These are phyloP conservation scores for Cutaneotrichosporon cutaneum DNA, from an alignment of 1,284 basidiomycete species.

Conservation along the genomic window DNA sequence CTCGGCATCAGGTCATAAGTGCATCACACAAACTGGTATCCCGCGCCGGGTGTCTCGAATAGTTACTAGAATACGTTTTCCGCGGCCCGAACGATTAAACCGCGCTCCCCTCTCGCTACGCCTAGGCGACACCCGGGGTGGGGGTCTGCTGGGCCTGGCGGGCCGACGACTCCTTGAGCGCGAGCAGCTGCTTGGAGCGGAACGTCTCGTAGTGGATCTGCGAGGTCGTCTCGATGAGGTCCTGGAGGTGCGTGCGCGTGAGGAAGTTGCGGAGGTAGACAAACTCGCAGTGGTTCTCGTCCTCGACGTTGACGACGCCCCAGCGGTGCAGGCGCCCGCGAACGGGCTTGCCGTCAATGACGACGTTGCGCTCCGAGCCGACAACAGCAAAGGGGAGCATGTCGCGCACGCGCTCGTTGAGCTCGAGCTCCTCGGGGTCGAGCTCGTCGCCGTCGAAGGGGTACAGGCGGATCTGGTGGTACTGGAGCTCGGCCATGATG, in stretches of 20 bases:
- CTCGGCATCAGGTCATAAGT: conserved; percentile 21
- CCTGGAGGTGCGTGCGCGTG: conserved; percentile 86
- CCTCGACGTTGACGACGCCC: conserved; percentile 98
- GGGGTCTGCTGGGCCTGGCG: conserved; percentile 37
- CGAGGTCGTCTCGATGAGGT: conserved; percentile 96
- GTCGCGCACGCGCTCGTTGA: conserved; percentile 88
- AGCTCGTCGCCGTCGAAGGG: conserved; percentile 97
- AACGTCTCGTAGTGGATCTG: conserved; percentile 99
- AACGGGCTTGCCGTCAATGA: conserved; percentile 93
- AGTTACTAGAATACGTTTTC: conserved; percentile 10
- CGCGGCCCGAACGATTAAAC: conserved; percentile 2
- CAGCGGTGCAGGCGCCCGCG: conserved; percentile 95
- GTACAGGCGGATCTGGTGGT: conserved; percentile 92
- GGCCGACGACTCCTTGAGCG: conserved; percentile 53
- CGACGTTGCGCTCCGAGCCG: conserved; percentile 88
- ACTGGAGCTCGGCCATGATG: conserved; percentile 89
- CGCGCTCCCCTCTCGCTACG: background rate
- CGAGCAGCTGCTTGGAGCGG: conserved; percentile 81
- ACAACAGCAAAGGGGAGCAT: conserved; percentile 97
- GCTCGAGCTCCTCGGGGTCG: conserved; percentile 78
- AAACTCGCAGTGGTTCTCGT: conserved; percentile 97
- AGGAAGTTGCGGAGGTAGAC: conserved; percentile 96
- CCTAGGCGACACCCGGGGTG: conserved; percentile 12
- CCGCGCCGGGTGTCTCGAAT: conserved; percentile 12
- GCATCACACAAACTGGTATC: conserved; percentile 21